phyloP scores from a whole-genome alignment of 2,329 filamentous ascomycete genomes.

The Hirsutella minnesotensis region DNA sequence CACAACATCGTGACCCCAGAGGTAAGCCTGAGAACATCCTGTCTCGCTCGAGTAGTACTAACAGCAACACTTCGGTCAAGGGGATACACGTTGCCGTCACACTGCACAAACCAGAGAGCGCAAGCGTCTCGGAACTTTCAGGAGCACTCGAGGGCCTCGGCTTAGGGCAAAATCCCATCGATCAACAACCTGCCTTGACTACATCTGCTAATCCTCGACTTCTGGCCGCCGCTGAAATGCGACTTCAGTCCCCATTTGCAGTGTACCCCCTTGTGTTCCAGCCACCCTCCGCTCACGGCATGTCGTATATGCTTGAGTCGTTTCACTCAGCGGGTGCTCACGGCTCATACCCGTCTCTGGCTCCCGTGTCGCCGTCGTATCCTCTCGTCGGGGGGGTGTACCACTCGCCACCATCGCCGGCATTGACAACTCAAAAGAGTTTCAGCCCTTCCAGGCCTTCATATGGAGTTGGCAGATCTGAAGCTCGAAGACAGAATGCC shows the following conservation, averaged over 20 bases:
- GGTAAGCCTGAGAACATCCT: constrained; percentile 9
- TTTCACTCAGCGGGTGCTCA: constrained; percentile 7
- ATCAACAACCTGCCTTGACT: constrained; percentile 4
- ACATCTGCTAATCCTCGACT: constrained; percentile 3
- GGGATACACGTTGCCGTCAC: constrained; percentile 14
- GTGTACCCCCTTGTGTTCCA: constrained; percentile 23
- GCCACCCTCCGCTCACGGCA: constrained; percentile 13
- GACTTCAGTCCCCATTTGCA: constrained; percentile 13
- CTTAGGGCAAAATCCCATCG: constrained; percentile 5
- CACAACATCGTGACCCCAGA: constrained; percentile 11
- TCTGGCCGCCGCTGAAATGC: constrained; percentile 6
- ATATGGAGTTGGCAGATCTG: constrained; percentile 20
- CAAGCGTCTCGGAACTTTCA: constrained; percentile 4
- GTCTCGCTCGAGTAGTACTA: neutral
- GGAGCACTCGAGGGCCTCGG: constrained; percentile 10
- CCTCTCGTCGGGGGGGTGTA: constrained; percentile 17
- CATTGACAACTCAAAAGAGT: constrained; percentile 22
- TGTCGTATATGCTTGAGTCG: constrained; percentile 18
- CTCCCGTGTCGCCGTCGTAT: constrained; percentile 17
- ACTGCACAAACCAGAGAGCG: constrained; percentile 4
- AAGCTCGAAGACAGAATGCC: constrained; percentile 37
- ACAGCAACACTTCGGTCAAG: constrained; percentile 1
- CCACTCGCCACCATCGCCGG: constrained; percentile 21
- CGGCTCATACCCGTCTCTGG: constrained; percentile 13
- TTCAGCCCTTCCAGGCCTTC: constrained; percentile 27